Base-by-base conservation (phyloP, 2,329 filamentous ascomycete species). In the Aspergillus brunneoviolaceus region DNA sequence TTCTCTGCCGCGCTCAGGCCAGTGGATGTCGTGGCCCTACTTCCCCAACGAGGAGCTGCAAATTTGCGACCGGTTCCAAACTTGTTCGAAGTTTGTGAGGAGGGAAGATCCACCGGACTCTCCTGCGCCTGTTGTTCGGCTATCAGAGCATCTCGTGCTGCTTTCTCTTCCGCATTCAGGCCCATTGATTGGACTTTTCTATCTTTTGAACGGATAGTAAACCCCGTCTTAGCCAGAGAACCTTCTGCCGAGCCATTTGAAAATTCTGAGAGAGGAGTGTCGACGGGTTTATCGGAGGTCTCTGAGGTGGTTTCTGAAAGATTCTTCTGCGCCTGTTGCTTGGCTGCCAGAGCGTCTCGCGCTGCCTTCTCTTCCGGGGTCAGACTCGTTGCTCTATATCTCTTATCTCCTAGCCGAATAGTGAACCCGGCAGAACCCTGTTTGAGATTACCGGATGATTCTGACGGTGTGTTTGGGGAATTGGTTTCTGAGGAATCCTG, bases 1-100 rank as follows among this genome's bases (percentile, higher is more conserved):
- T 69, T 65, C 57, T 76, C 74, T 49, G 72, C 69, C 3, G 70
- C 53, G 55, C 72, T 76, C 29, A 77, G 62, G 14, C 65, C 66
- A 2, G 66, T 57, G 7, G 69, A 63, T 48, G 60, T 58, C 27
- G 67, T n/a, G 45, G 59, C 50, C 19, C 53, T 61, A 31, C 42
- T 59, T 35, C 62, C 63, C 64, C 65, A 69, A 14, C 65, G 65
- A 57, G 60, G 64, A 45, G 39, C 33, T 14, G 71, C 72, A 50
- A 75, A 74, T 52, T 74, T 76, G 10, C 70, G 65, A 33, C 58
- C 55, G 7, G 54, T 55, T 21, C 62, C 60, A 58, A 70, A 29
- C 7, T 29, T 63, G 6, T 65, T 61, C 14, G 65, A 65, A 12
- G 70, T 65, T 49, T 72, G 67, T 21, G 71, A 73, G 1, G 70